Conservation (phyloP, 1,139 yeast species). For the Pichia sp. region DNA sequence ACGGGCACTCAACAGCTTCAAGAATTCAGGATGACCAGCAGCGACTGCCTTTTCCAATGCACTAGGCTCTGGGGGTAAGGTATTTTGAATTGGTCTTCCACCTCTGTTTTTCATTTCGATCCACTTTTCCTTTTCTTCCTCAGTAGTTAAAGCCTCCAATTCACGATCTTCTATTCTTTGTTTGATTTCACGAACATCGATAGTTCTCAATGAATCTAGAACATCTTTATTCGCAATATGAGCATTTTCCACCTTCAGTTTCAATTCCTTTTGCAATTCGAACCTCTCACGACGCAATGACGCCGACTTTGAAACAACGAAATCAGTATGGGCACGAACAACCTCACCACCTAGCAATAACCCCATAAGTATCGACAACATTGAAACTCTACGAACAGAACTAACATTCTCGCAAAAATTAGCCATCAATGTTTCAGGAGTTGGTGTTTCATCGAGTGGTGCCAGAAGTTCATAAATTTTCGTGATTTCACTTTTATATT, state of each 20-base stretch:
- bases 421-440: conserved; percentile 44
- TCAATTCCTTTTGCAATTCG: conserved; percentile 63
- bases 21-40: conserved; percentile 43
- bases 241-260: conserved; percentile 46
- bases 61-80: conserved; percentile 40
- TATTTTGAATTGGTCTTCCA: conserved; percentile 31
- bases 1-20: conserved; percentile 41
- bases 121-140: conserved; percentile 17
- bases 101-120: conserved; percentile 24
- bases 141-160: conserved; percentile 11
- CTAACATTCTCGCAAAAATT: conserved; percentile 50
- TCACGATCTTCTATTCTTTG: conserved; percentile 24
- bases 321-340: conserved; percentile 64
- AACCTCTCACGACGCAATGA: conserved; percentile 61
- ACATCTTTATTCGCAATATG: conserved; percentile 42
- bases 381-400: conserved; percentile 46
- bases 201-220: conserved; percentile 30
- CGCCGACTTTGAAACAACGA: conserved; percentile 61
- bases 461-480: conserved; percentile 51
- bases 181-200: conserved; percentile 25
- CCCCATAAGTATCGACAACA: conserved; percentile 53
- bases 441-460: conserved; percentile 47
- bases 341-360: conserved; percentile 54
- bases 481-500: conserved; percentile 45
- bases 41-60: conserved; percentile 49